Evolutionary conservation across 2,329 filamentous ascomycete species (phyloP), one percentile per base, ranked within the genome.

Genomic region (Diaporthe eres): DNA sequence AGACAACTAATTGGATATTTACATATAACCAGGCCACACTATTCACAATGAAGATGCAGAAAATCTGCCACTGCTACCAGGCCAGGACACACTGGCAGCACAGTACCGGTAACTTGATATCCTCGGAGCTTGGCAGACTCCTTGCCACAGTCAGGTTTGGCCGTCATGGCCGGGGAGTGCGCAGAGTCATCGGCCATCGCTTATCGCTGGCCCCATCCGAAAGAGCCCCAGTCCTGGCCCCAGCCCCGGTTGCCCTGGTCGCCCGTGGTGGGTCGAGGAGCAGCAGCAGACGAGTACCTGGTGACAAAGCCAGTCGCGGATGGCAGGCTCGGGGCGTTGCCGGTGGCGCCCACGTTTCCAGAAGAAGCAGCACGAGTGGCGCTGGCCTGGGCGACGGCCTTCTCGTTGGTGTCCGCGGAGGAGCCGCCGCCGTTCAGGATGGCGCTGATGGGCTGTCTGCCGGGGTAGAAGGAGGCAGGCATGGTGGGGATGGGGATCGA

Each of bases 391-490:
- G 63, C 63, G 7, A 42, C 67, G n/a, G 73, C 65, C 22, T 68
- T 71, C 19, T 39, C 22, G 28, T 68, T 68, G 44, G 44, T 39
- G 34, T 51, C 63, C 13, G 76, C 72, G 22, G 47, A 47, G 19
- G 60, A 55, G 17, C 55, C 22, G 10, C 51, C 67, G 4, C 71
- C 72, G 47, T 70, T 70, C 34, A 76, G 75, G 63, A 77, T 57
- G 25, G 75, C 75, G 34, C 58, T 75, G 72, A 75, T 75, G 47
- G 75, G 75, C 51, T 44, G 17, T 12, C 55, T 58, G 68, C 75
- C 75, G 28, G 75, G 75, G 73, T 72, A 77, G 44, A 77, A 77
- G 42, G 72, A 75, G 12, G 75, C 73, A 13, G 75, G 75, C 72
- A 77, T 77, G 65, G 60, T 68, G 2, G 75, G 75, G 55, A 77